Base-by-base conservation (phyloP, 2,329 filamentous ascomycete species). In the Juglanconis juglandina region DNA sequence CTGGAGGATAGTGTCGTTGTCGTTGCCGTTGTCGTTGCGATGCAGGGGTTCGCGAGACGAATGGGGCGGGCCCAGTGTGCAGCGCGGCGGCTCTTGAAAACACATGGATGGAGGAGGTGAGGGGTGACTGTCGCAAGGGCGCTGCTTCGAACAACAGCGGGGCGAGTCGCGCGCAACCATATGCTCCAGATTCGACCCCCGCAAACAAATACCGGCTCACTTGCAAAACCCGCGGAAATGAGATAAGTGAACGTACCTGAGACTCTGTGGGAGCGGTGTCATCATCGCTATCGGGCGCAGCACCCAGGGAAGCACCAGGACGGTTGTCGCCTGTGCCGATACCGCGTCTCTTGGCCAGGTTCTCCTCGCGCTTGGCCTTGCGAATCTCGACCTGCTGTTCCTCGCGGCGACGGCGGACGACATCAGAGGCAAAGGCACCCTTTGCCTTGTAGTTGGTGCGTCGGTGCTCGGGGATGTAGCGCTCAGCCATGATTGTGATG, bases 361-460 rank as follows among this genome's bases (percentile, higher is more conserved):
- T 98, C 82, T 99, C 95, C 80, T 99, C 95, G 75, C 95, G 89
- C 87, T 98, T 98, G 67, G 93, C 91, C 82, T 96, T 96, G 76
- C 95, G 89, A 74, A 99, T 99, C 82, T 99, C 95, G 67, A 99
- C 95, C 81, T 98, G 95, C 79, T 97, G 93, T 80, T 99, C 95
- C 77, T 99, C 95, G 75, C 95, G 95, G 75, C 95, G 95, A 73
- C 95, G 93, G 75, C 95, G 92, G 68, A 99, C 89, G 82, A 99
- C 95, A 77, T 99, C 95, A 71, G 94, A 94, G 87, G 97, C 97
- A 85, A 99, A 98, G 72, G 92, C 92, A 79, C 91, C 94, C 86
- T 97, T 97, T 59, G 95, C 95, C 89, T 99, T 99, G 88, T 96
- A 99, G 82, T 96, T 93, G 68, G 92, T 97, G 75, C 95, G 93